Conservation (phyloP, 441 rosid species). For the Populus hybrid region DNA sequence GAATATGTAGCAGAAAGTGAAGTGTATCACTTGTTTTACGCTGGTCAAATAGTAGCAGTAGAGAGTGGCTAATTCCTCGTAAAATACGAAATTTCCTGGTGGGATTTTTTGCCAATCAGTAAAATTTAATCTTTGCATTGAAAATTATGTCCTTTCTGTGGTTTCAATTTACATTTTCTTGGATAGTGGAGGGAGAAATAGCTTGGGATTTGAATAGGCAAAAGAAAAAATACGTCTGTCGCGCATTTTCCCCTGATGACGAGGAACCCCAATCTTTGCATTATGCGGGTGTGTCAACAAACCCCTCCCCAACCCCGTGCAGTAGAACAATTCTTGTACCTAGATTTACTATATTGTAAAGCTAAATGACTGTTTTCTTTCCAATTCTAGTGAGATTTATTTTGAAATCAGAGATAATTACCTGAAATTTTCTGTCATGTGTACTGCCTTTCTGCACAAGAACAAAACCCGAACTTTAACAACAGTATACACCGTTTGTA, state of each 20-base stretch:
- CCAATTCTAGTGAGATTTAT: neutral
- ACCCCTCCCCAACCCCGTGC: neutral
- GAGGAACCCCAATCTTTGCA: neutral
- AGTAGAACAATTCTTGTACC: neutral
- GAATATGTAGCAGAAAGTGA: neutral
- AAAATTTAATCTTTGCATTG: neutral
- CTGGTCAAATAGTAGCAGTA: neutral
- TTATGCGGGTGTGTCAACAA: too few species aligned
- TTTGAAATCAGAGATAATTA: slow-evolving; percentile 12
- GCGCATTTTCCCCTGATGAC: neutral
- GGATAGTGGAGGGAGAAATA: neutral
- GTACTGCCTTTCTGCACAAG: slow-evolving; percentile 77
- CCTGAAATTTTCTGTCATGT: slow-evolving; percentile 86
- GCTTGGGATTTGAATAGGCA: neutral
- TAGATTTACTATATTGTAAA: neutral
- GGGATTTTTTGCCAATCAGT: neutral
- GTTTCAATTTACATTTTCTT: neutral
- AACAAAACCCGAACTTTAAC: slow-evolving; percentile 16
- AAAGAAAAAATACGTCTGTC: neutral
- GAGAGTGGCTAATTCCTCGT: neutral
- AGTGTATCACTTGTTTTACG: neutral
- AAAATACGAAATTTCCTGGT: neutral
- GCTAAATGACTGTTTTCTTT: neutral
- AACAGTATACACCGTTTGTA: neutral
- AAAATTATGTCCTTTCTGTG: neutral